Evolutionary conservation across 2,329 filamentous ascomycete genomes (phyloP).

Genomic region (Lachnum nothofagi): DNA sequence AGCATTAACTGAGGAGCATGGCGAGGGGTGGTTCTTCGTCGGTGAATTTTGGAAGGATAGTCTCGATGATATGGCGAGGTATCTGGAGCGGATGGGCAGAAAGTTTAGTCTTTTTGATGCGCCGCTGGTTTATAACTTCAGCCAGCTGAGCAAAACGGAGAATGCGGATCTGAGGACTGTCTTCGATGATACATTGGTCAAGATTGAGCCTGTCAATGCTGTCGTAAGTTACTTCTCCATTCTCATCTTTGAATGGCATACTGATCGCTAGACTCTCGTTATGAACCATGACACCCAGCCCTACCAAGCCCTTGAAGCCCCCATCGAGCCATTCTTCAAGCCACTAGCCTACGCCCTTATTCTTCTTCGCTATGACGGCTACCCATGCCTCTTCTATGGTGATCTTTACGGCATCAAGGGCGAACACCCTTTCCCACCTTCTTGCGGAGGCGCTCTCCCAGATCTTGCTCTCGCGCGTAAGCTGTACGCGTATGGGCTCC

Average conservation of each 20-base stretch:
- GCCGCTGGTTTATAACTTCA: conserved; percentile 65
- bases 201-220: conserved; percentile 48
- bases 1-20: conserved; percentile 47
- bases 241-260: neutral
- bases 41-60: conserved; percentile 66
- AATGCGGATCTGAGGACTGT: conserved; percentile 58
- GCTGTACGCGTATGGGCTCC: conserved; percentile 61
- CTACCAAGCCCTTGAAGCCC: conserved; percentile 57
- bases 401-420: conserved; percentile 59
- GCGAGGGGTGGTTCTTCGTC: conserved; percentile 56
- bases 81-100: conserved; percentile 53
- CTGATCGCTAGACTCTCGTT: conserved; percentile 51
- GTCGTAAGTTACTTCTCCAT: conserved; percentile 41
- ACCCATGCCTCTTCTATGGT: conserved; percentile 66
- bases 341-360: conserved; percentile 68
- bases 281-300: conserved; percentile 68
- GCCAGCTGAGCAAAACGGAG: conserved; percentile 49
- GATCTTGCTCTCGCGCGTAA: conserved; percentile 57
- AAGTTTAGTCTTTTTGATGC: conserved; percentile 62
- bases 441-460: conserved; percentile 51
- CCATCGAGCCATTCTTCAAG: conserved; percentile 63
- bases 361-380: conserved; percentile 57
- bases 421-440: conserved; percentile 45
- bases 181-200: conserved; percentile 56
- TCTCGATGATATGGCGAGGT: conserved; percentile 49